Conservation (phyloP, 139 green algal species). For the Choricystis sp. region DNA sequence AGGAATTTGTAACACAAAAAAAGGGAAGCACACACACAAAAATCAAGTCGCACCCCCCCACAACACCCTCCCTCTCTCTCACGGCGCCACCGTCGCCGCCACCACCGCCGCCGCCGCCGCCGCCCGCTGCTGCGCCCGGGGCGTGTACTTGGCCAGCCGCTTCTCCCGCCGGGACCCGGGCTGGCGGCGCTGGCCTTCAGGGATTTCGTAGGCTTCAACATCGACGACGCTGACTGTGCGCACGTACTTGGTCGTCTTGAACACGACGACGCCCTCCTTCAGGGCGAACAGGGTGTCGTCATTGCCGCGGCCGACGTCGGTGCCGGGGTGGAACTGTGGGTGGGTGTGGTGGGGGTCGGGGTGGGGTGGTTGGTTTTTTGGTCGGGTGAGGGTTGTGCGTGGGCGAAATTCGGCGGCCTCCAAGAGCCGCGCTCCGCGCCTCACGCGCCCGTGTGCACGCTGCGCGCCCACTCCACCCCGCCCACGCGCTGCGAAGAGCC, state of each 20-base stretch:
- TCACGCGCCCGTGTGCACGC: background rate
- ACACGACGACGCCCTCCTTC: constrained; percentile 77
- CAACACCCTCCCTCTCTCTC: too few relatives aligned
- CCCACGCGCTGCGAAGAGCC: background rate
- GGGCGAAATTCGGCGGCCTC: background rate
- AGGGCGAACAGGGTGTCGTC: constrained; percentile 89
- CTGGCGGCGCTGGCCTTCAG: constrained; percentile 24
- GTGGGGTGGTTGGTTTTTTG: too few relatives aligned
- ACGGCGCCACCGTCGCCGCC: background rate
- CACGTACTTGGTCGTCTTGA: constrained; percentile 20
- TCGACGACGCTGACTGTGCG: constrained; percentile 20
- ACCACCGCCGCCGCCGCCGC: too few relatives aligned
- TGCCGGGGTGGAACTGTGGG: constrained; percentile 59
- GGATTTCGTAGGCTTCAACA: constrained; percentile 23
- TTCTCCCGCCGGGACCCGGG: constrained; percentile 17
- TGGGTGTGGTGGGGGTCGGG: background rate
- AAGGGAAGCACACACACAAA: background rate
- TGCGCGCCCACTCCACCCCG: background rate
- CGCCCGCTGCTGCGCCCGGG: background rate
- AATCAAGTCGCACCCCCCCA: too few relatives aligned
- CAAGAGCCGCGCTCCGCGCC: background rate
- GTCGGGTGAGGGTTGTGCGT: background rate
- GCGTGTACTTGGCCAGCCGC: background rate
- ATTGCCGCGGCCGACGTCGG: constrained; percentile 70
- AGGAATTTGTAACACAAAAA: too few relatives aligned